phyloP scores from a whole-genome alignment of 1,284 basidiomycete genomes.

The Chondrostereum purpureum region DNA sequence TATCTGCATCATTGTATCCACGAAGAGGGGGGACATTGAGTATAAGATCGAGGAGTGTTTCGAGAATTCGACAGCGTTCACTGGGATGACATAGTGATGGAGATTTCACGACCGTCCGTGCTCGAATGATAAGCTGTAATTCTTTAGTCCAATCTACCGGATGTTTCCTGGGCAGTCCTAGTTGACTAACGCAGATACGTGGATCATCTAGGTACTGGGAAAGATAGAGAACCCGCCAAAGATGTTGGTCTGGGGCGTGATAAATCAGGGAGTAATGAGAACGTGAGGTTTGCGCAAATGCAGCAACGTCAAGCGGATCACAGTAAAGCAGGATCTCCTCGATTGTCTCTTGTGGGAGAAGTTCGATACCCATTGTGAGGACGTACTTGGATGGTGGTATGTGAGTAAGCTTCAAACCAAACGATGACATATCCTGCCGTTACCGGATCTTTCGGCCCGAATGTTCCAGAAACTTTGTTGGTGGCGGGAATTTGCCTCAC shows the following conservation, averaged over 20 bases:
- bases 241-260: conserved; percentile 31
- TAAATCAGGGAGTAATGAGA: conserved; percentile 41
- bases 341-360: conserved; percentile 48
- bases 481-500: background rate
- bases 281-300: conserved; percentile 41
- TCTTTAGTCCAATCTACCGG: conserved; percentile 46
- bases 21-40: conserved; percentile 32
- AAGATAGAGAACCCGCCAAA: conserved; percentile 63
- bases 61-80: conserved; percentile 35
- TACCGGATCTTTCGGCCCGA: background rate
- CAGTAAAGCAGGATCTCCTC: conserved; percentile 45
- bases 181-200: conserved; percentile 33
- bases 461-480: background rate
- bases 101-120: conserved; percentile 30
- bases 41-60: conserved; percentile 43
- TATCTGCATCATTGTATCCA: conserved; percentile 19
- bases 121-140: conserved; percentile 46
- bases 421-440: no score
- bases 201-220: conserved; percentile 54
- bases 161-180: conserved; percentile 27
- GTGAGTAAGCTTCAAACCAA: background rate
- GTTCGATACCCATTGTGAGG: conserved; percentile 16
- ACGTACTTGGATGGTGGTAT: background rate
- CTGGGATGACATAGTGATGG: conserved; percentile 28
- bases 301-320: conserved; percentile 51